Base-by-base conservation (phyloP, 495 filamentous ascomycete genomes). In the Hyaloscypha finlandica region DNA sequence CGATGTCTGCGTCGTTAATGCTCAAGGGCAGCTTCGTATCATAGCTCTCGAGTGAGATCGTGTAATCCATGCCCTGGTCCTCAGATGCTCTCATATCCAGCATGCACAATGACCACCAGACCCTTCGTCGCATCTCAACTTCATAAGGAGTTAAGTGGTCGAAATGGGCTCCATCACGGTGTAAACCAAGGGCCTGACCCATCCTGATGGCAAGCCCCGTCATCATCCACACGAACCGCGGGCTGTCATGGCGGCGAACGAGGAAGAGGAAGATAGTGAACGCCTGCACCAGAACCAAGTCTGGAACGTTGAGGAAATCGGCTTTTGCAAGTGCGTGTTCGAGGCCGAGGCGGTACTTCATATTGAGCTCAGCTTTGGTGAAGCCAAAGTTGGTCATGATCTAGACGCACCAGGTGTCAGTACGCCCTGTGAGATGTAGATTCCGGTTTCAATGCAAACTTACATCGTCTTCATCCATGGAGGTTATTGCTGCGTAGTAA, bases 31-130 rank as follows among this genome's bases (percentile, higher is more conserved):
- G 73, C 57, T 81, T 80, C 12, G 89, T 94, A 73, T 96, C 92
- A 69, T 89, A 96, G 57, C 85, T 83, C 56, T 77, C 75, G 48
- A 89, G 86, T 33, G 86, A 74, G 29, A 96, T 89, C 19, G 84
- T 87, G 3, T 90, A 83, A 65, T 95, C 91, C 48, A 89, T 90
- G 0, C 92, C 93, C 72, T 94, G 90, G 64, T 94, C 92, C 71
- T 96, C 92, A 16, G 90, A 87, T 1, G 92, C 87, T 30, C 90
- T 84, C 6, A 88, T 77, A 74, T 97, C 93, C 56, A 96, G 74
- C 31, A 92, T 78, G 72, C 85, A 88, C 19, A 96, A 83, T 33
- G 89, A 85, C 87, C 91, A 94, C 88, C 93, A 97, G 4, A 95
- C 72, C 3, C 93, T 85, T 59, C 93, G 85, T 63, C 93, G 86